Conservation (phyloP, 495 filamentous ascomycete genomes). For the Lasiosphaeris hirsuta region DNA sequence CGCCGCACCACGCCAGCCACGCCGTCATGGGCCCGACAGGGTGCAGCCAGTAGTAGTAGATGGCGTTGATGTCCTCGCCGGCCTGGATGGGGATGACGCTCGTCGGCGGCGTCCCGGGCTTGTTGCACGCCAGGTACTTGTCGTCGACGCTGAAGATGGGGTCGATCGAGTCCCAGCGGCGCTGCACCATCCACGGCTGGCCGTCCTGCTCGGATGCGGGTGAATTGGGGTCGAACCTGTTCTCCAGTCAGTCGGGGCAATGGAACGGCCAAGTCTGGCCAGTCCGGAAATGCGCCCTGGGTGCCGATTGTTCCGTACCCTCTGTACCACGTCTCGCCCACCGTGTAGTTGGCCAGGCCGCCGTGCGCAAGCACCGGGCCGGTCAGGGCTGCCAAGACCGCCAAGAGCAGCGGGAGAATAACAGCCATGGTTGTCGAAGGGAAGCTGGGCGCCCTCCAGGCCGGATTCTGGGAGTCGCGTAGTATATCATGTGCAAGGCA, state of each 20-base stretch:
- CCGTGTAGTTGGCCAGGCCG: constrained; percentile 47
- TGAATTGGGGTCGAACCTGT: constrained; percentile 40
- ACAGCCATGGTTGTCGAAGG: not conserved
- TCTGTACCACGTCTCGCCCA: constrained; percentile 47
- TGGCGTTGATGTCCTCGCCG: constrained; percentile 42
- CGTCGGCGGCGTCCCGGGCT: constrained; percentile 38
- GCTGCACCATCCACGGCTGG: constrained; percentile 44
- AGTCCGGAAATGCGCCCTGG: too few species aligned
- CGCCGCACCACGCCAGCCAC: constrained; percentile 45
- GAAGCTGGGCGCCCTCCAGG: not conserved
- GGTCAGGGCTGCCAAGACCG: constrained; percentile 24
- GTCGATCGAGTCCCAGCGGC: constrained; percentile 42
- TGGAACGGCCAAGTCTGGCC: too few species aligned
- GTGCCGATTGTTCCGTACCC: constrained; percentile 27
- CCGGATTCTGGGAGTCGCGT: not conserved
- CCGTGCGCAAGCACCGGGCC: constrained; percentile 37
- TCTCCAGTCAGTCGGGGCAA: not conserved
- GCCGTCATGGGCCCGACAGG: constrained; percentile 51
- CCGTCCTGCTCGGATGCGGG: constrained; percentile 34
- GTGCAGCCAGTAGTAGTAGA: constrained; percentile 53
- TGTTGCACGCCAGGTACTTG: constrained; percentile 42
- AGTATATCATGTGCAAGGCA: not conserved
- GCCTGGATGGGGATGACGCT: constrained; percentile 42
- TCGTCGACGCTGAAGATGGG: constrained; percentile 40
- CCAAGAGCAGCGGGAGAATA: constrained; percentile 25